These are phyloP conservation scores for Niebla homalea DNA, from an alignment of 495 filamentous ascomycete genomes.

Conservation along the genomic window DNA sequence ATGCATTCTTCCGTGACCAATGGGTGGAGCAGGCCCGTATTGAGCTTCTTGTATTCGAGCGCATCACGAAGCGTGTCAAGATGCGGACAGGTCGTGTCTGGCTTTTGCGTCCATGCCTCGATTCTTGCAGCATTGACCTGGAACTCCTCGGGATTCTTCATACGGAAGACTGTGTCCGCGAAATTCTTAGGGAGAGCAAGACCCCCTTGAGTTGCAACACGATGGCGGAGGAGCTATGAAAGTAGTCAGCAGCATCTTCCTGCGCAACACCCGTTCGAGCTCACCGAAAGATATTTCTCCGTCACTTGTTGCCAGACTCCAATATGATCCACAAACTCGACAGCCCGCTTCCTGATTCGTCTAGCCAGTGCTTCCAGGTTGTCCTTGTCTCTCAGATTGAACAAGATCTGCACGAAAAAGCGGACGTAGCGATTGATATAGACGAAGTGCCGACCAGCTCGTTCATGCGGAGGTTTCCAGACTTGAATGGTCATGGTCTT, in stretches of 20 bases:
- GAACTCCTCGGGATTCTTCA: slow-evolving; percentile 70
- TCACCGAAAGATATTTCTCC: slow-evolving; percentile 49
- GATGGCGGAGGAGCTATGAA: slow-evolving; percentile 48
- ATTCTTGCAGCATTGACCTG: slow-evolving; percentile 43
- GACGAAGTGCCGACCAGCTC: slow-evolving; percentile 82
- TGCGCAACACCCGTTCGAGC: background rate
- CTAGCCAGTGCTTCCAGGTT: slow-evolving; percentile 73
- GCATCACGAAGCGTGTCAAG: slow-evolving; percentile 72
- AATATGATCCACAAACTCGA: slow-evolving; percentile 73
- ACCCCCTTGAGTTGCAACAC: slow-evolving; percentile 22
- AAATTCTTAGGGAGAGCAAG: slow-evolving; percentile 46
- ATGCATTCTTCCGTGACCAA: slow-evolving; percentile 80
- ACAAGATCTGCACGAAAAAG: slow-evolving; percentile 63
- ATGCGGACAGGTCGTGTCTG: slow-evolving; percentile 25
- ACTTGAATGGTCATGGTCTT: slow-evolving; percentile 92
- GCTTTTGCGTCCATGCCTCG: slow-evolving; percentile 36
- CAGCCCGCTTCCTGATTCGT: slow-evolving; percentile 65
- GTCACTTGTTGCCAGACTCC: slow-evolving; percentile 78
- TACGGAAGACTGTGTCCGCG: slow-evolving; percentile 70
- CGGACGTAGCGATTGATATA: slow-evolving; percentile 84
- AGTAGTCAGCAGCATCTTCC: background rate
- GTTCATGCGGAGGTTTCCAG: slow-evolving; percentile 89
- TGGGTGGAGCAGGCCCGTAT: slow-evolving; percentile 77
- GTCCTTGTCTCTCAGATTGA: slow-evolving; percentile 58
- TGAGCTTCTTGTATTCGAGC: slow-evolving; percentile 80